Evolutionary conservation across 352 stramenopile genomes (phyloP).

Genomic region (Pythium aphanidermatum): DNA sequence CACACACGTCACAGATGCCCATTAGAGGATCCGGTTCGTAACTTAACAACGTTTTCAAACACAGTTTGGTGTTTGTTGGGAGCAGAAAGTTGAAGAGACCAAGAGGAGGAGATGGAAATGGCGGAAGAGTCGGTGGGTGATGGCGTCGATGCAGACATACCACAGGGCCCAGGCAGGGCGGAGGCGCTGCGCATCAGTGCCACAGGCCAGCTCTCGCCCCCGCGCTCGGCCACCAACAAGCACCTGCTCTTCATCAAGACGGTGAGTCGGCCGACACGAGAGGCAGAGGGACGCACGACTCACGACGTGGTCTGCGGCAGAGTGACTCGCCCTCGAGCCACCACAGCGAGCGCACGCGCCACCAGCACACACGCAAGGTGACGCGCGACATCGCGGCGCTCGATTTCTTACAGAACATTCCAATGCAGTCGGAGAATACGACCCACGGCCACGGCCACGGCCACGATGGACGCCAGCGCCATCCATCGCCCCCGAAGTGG

Average conservation of each 20-base stretch:
- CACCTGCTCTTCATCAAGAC: slow-evolving; percentile 27
- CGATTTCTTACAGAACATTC: slow-evolving; percentile 86
- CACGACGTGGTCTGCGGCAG: slow-evolving; percentile 14
- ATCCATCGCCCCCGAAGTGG: slow-evolving; percentile 4
- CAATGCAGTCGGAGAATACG: slow-evolving; percentile 61
- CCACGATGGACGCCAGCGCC: slow-evolving; percentile 2
- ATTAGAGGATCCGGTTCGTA: too few species aligned
- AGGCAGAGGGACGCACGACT: too few species aligned
- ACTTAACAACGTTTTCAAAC: too few species aligned
- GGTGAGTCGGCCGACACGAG: too few species aligned
- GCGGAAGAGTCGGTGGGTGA: too few species aligned
- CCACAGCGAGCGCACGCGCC: slow-evolving; percentile 43
- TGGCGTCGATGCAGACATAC: too few species aligned
- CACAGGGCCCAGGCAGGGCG: too few species aligned
- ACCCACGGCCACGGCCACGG: background rate
- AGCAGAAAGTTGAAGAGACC: too few species aligned
- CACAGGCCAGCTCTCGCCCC: background rate
- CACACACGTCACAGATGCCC: too few species aligned
- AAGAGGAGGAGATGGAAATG: too few species aligned
- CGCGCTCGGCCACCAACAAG: background rate
- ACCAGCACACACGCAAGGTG: slow-evolving; percentile 62
- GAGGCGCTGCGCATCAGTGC: too few species aligned
- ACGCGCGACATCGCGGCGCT: slow-evolving; percentile 84
- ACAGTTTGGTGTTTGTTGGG: too few species aligned
- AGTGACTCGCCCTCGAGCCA: slow-evolving; percentile 42